Base-by-base conservation (phyloP, 352 stramenopile species). In the Phytopythium vexans region DNA sequence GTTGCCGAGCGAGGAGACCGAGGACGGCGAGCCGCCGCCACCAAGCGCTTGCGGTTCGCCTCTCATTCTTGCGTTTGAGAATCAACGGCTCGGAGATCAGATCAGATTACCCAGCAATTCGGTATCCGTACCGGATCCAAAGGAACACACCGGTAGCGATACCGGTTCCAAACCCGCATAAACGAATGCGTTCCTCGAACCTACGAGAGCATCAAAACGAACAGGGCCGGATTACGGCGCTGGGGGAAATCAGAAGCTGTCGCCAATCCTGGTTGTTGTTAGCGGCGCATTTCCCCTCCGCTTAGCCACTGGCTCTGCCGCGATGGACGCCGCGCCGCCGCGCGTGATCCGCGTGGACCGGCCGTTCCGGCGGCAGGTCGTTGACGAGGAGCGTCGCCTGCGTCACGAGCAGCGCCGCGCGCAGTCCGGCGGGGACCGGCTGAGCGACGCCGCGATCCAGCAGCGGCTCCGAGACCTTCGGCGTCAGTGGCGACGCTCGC, bases 311-410 rank as follows among this genome's bases (percentile, higher is more conserved):
- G 21, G 21, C 21, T 27, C 33, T 6, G 21, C n/a, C 15, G 58
- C 56, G 8, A 41, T 53, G 21, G 14, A 33, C 14, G 44, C 3
- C 8, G 47, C 58, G 41, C 56, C 42, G 16, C 42, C 76, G 51
- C 72, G 75, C 39, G 49, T 72, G 41, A 87, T 87, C 54, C 33
- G 46, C 14, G 56, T 87, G 46, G 68, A 87, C 50, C 66, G 76
- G 8, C 76, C 46, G 46, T 52, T 52, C 46, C 34, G 34, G 33
- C 46, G 46, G 34, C 46, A 35, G 33, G 33, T 52, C 33, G 46
- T 35, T 7, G 46, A 39, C 31, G 46, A 41, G 46, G 46, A 52
- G 46, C 46, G 31, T 9, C 31, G 32, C 21, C 44, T 50, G 12
- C 44, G 36, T 16, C 16, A 21, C 15, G 47, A 40, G 32, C 37